These are phyloP conservation scores for Gleditsia sinensis DNA, from an alignment of 306 rosid species.

Conservation along the genomic window DNA sequence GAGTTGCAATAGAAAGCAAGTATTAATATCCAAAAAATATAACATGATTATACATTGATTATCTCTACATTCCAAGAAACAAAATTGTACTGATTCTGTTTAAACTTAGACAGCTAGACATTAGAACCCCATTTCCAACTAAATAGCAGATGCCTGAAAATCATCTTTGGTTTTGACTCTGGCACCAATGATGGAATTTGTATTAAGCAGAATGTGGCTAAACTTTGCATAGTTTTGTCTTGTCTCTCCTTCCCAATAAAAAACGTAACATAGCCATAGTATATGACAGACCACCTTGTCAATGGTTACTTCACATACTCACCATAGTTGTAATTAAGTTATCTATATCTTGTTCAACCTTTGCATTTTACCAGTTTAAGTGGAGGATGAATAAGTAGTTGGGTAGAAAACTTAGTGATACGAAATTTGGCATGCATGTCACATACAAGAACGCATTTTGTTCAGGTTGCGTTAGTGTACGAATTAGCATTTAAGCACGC, in stretches of 20 bases:
- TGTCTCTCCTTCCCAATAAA: background rate
- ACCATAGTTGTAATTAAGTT: background rate
- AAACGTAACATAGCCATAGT: background rate
- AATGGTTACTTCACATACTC: background rate
- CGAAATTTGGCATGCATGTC: background rate
- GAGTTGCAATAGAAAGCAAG: constrained; percentile 14
- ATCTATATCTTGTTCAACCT: background rate
- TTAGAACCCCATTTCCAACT: constrained; percentile 3
- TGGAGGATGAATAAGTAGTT: background rate
- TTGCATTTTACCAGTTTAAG: background rate
- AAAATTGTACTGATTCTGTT: background rate
- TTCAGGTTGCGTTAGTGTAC: background rate
- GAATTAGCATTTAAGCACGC: background rate
- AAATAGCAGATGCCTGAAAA: background rate
- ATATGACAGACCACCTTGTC: background rate
- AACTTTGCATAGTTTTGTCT: background rate
- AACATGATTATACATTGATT: background rate
- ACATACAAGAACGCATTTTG: background rate
- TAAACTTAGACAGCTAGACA: background rate
- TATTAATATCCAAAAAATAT: background rate
- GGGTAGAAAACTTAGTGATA: background rate
- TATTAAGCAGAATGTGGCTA: background rate
- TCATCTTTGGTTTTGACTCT: background rate
- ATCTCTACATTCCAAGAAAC: constrained; percentile 2
- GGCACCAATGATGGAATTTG: background rate